phyloP scores from a whole-genome alignment of 352 stramenopile genomes.

The Phytophthora hibernalis region DNA sequence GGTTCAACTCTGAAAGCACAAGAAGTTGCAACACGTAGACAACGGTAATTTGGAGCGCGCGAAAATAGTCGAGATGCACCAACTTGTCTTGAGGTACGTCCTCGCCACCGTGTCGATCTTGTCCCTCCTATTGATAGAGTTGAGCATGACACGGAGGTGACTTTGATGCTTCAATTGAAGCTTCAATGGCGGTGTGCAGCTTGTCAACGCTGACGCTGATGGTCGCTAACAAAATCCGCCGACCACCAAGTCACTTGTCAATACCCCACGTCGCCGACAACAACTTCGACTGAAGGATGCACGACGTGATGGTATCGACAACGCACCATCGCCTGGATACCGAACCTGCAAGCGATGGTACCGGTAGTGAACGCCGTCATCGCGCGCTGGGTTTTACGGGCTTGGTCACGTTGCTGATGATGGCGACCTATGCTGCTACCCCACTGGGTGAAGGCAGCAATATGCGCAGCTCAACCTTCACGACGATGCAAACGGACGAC shows the following conservation, averaged over 20 bases:
- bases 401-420: slow-evolving; percentile 28
- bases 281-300: slow-evolving; percentile 17
- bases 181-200: neutral
- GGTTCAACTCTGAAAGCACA: neutral
- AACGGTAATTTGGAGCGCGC: neutral
- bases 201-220: slow-evolving; percentile 5
- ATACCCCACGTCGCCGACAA: neutral
- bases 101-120: neutral
- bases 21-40: neutral
- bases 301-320: slow-evolving; percentile 20
- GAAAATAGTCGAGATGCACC: neutral
- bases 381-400: slow-evolving; percentile 23
- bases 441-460: slow-evolving; percentile 1
- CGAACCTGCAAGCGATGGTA: neutral
- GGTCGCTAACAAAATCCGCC: slow-evolving; percentile 2
- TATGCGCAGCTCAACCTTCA: slow-evolving; percentile 14
- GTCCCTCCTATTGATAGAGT: neutral
- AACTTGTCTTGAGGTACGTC: neutral
- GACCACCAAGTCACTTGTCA: slow-evolving; percentile 10
- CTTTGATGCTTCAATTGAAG: neutral
- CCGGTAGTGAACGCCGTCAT: slow-evolving; percentile 16
- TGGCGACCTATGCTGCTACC: slow-evolving; percentile 19
- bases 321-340: slow-evolving; percentile 35
- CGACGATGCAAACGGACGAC: slow-evolving; percentile 13
- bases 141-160: neutral